phyloP scores from a whole-genome alignment of 352 stramenopile species.

The Phytophthora pseudosyringae region DNA sequence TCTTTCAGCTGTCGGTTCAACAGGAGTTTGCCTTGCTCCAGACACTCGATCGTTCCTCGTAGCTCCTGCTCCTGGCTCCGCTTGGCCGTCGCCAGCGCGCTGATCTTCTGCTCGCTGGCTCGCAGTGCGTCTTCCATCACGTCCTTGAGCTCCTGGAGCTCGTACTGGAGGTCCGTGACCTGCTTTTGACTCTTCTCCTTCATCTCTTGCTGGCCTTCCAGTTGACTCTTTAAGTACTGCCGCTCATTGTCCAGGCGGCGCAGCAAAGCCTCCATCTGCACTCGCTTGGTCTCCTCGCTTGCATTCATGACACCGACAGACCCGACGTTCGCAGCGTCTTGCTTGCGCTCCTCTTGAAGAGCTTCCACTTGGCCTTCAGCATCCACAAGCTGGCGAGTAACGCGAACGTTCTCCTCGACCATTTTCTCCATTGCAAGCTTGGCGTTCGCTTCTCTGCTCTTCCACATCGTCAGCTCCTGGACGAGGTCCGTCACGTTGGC shows the following conservation, averaged over 20 bases:
- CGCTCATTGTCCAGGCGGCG: constrained; percentile 80
- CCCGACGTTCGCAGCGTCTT: constrained; percentile 29
- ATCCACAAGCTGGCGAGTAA: constrained; percentile 72
- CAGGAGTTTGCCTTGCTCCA: constrained; percentile 64
- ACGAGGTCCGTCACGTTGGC: constrained; percentile 81
- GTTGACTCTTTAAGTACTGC: constrained; percentile 83
- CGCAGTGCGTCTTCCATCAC: constrained; percentile 47
- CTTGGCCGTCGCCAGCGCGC: constrained; percentile 35
- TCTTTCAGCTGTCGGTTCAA: constrained; percentile 65
- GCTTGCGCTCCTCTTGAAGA: constrained; percentile 61
- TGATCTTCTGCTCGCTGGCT: constrained; percentile 52
- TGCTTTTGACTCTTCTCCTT: constrained; percentile 54
- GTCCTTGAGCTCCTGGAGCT: constrained; percentile 48
- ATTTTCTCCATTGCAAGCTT: constrained; percentile 79
- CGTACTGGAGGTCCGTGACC: constrained; percentile 45
- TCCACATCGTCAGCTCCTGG: constrained; percentile 69
- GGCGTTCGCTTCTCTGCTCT: constrained; percentile 69
- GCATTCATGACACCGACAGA: constrained; percentile 68
- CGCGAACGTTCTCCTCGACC: constrained; percentile 68
- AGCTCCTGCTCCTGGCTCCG: constrained; percentile 46
- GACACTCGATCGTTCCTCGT: constrained; percentile 40
- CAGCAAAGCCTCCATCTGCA: constrained; percentile 82
- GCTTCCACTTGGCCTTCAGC: constrained; percentile 61
- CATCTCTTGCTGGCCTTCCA: constrained; percentile 59
- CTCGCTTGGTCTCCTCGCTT: constrained; percentile 75